Evolutionary conservation across 23 red algal genomes (phyloP).

Genomic region (Agarophyton chilense): DNA sequence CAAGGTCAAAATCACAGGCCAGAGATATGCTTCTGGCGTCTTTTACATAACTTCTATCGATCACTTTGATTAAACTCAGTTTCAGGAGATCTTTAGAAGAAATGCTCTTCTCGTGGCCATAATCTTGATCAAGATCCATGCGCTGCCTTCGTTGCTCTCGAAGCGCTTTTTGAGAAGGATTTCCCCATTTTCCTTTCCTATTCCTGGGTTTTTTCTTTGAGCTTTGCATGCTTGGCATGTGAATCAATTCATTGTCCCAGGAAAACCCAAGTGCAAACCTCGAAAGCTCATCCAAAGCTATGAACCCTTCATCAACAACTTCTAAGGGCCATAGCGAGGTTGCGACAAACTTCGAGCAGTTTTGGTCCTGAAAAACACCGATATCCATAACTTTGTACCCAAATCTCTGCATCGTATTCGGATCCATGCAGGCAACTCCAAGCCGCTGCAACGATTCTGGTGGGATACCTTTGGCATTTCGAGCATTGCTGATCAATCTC

Average conservation of each 20-base stretch:
- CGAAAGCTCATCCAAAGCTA: conserved; percentile 44
- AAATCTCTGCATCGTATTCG: background rate
- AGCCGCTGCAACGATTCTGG: background rate
- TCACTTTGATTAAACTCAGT: background rate
- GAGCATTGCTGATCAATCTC: background rate
- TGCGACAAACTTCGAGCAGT: background rate
- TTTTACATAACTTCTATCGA: background rate
- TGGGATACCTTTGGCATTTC: conserved; percentile 42
- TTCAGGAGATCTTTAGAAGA: background rate
- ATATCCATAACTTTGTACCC: conserved; percentile 37
- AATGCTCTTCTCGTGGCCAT: background rate
- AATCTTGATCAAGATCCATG: background rate
- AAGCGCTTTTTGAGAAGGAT: background rate
- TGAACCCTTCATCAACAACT: background rate
- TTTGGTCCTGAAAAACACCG: background rate
- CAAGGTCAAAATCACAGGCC: background rate
- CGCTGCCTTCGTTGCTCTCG: background rate
- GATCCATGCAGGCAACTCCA: conserved; percentile 13
- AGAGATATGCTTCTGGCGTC: background rate
- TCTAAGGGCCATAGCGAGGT: conserved; percentile 34
- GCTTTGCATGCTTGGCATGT: conserved; percentile 1
- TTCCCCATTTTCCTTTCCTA: conserved; percentile 15
- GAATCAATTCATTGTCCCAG: background rate
- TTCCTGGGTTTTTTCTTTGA: background rate
- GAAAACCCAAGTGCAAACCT: background rate